Evolutionary conservation across 805 yeast species (phyloP), one percentile per base, ranked within the genome.

Genomic region (Candida takata): DNA sequence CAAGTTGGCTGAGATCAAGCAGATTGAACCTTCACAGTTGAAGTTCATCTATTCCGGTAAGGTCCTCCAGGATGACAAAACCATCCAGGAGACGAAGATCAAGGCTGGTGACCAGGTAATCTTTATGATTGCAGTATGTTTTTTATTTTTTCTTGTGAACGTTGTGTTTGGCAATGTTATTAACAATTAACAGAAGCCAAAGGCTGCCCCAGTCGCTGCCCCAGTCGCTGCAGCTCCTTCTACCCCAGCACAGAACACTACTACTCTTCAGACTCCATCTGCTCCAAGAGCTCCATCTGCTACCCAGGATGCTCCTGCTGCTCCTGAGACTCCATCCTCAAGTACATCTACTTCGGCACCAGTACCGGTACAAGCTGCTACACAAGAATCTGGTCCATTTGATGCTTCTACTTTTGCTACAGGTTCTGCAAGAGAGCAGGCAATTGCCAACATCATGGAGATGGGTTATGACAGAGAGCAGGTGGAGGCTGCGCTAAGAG

Each of bases 381-480:
- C 58, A 11, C 33, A 47, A 8, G 40, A 34, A 10, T 2, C 45
- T 5, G 40, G 41, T 13, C 57, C 58, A 24, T 53, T 53, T 25
- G 47, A 50, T 24, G 56, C 55, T 1, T 72, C 83, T 4, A 77
- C 79, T 3, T 80, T 82, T 55, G 84, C 94, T 16, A 74, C 77
- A 23, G 97, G 97, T 10, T 58, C 72, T 27, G 79, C 79, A 41
- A 74, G 95, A 48, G 86, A 84, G 50, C 74, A 79, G 21, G 84
- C 94, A 24, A 74, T 90, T 39, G 70, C 69, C 40, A 81, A 81
- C 55, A 87, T 92, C 58, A 74, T 87, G 78, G 97, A 85, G 48
- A 87, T 92, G 97, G 98, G 98, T 8, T 92, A 87, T 55, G 85
- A 82, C 34, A 77, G 95, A 49, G 72, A 76, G 13, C 84, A 85